These are phyloP conservation scores for Backusella luteola DNA, from an alignment of 192 early-diverging fungal genomes.

Conservation along the genomic window DNA sequence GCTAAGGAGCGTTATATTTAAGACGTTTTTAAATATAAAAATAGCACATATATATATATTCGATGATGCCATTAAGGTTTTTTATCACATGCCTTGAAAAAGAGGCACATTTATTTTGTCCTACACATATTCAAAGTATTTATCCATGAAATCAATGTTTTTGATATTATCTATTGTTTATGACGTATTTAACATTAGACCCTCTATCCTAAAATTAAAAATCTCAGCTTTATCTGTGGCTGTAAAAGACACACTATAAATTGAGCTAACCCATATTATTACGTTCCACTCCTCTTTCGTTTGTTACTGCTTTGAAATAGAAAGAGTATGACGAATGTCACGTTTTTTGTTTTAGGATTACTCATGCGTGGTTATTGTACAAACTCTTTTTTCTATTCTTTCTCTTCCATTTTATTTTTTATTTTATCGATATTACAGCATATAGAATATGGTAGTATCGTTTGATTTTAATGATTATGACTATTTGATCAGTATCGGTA, in stretches of 20 bases:
- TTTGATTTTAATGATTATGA: conserved; percentile 1
- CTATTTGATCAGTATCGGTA: not conserved
- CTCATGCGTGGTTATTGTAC: not conserved
- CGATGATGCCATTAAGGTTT: not conserved
- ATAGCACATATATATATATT: not conserved
- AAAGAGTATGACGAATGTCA: not conserved
- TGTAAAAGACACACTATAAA: not conserved
- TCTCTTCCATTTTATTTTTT: not conserved
- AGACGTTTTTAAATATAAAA: no score
- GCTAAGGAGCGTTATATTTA: no score
- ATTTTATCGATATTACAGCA: not conserved
- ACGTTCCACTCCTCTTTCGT: not conserved
- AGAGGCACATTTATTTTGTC: not conserved
- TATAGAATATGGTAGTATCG: not conserved
- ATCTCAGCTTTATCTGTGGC: not conserved
- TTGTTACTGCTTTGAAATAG: not conserved
- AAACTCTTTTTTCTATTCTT: not conserved
- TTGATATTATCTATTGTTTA: not conserved
- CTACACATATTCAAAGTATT: not conserved
- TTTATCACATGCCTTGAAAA: not conserved
- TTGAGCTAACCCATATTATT: not conserved
- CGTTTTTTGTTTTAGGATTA: not conserved
- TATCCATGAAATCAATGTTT: not conserved
- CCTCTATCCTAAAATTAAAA: not conserved
- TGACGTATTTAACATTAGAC: not conserved